These are phyloP conservation scores for Dothiorella sarmentorum DNA, from an alignment of 2,329 filamentous ascomycete genomes.

Conservation along the genomic window DNA sequence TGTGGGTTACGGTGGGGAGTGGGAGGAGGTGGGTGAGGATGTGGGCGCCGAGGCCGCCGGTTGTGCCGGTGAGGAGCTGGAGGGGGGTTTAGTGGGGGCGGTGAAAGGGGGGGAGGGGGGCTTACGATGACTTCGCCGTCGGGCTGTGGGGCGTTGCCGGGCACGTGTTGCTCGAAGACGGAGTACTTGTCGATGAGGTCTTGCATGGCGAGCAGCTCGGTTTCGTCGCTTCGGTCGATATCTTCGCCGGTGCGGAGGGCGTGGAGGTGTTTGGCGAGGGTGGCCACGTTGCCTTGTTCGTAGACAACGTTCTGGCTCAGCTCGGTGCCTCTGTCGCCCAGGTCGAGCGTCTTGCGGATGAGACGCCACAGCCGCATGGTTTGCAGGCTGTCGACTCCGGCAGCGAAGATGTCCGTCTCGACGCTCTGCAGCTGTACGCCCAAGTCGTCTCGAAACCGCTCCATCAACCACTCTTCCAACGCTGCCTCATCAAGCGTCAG, in stretches of 20 bases:
- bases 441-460: conserved; percentile 24
- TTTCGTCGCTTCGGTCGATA: conserved; percentile 33
- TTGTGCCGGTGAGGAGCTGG: conserved; percentile 58
- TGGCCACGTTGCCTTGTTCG: conserved; percentile 51
- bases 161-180: conserved; percentile 31
- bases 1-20: conserved; percentile 29
- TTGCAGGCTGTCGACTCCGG: conserved; percentile 58
- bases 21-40: conserved; percentile 42
- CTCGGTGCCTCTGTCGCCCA: conserved; percentile 37
- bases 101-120: too few species aligned
- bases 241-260: conserved; percentile 40
- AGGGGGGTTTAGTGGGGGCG: background rate
- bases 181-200: conserved; percentile 46
- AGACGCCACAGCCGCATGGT: conserved; percentile 54
- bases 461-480: conserved; percentile 31
- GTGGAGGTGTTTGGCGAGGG: conserved; percentile 46
- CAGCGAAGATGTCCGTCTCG: conserved; percentile 56
- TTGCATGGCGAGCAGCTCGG: conserved; percentile 48
- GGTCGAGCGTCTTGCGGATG: conserved; percentile 37
- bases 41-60: conserved; percentile 63
- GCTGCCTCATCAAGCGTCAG: conserved; percentile 28
- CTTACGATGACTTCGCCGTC: conserved; percentile 22
- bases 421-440: conserved; percentile 14
- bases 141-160: conserved; percentile 6
- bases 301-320: conserved; percentile 59